These are phyloP conservation scores for Hylodesmum podocarpum DNA, from an alignment of 306 rosid species.

Conservation along the genomic window DNA sequence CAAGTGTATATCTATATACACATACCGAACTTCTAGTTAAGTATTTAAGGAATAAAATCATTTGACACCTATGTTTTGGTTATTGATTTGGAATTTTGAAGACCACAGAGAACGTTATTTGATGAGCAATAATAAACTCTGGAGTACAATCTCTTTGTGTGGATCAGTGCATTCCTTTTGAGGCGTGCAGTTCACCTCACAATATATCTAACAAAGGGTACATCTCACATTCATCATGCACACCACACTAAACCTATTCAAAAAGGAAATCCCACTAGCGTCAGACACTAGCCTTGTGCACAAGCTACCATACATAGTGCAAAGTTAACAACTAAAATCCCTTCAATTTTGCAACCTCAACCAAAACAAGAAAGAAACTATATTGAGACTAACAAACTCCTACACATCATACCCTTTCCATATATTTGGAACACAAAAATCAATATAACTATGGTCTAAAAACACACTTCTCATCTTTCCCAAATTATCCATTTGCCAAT, in stretches of 20 bases:
- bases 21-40: too few species aligned
- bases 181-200: neutral
- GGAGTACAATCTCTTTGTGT: neutral
- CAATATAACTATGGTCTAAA: neutral
- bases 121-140: neutral
- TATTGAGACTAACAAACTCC: conserved; percentile 20
- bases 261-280: conserved; percentile 1
- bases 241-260: neutral
- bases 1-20: too few species aligned
- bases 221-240: neutral
- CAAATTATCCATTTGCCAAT: neutral
- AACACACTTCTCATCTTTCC: neutral
- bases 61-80: neutral
- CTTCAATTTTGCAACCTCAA: conserved; percentile 3
- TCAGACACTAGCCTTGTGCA: neutral
- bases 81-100: neutral
- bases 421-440: neutral
- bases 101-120: neutral
- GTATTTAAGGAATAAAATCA: too few species aligned
- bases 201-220: neutral
- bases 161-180: neutral
- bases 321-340: conserved; percentile 20
- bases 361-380: neutral
- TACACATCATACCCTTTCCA: too few species aligned
- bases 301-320: conserved; percentile 11